phyloP scores from a whole-genome alignment of 148 eudicot genomes.

The Talinum fruticosum region DNA sequence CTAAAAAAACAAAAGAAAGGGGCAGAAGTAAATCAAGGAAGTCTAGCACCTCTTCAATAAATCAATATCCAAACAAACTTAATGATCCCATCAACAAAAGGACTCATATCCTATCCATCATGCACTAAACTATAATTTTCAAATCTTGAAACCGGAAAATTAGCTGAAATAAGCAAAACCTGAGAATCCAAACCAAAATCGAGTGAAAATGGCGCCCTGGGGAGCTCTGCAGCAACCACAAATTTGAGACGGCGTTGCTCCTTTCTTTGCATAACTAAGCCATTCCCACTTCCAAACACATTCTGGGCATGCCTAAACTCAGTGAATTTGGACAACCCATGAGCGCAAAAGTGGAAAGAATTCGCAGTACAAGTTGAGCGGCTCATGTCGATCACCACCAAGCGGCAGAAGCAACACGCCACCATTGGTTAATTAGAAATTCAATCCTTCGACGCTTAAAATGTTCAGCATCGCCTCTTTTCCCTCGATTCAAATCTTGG shows the following conservation, averaged over 20 bases:
- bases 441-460: constrained; percentile 10
- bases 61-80: constrained; percentile 2
- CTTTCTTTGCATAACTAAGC: constrained; percentile 32
- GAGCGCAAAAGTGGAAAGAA: constrained; percentile 26
- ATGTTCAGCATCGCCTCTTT: not conserved
- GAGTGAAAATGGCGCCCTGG: constrained; percentile 40
- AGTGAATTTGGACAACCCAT: constrained; percentile 25
- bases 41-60: not conserved
- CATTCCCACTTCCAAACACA: constrained; percentile 35
- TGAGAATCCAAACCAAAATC: constrained; percentile 66
- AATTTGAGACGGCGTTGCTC: constrained; percentile 38
- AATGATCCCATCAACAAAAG: not conserved
- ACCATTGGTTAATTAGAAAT: constrained; percentile 18
- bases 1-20: not conserved
- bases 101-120: not conserved
- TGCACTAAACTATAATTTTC: not conserved
- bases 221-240: constrained; percentile 54
- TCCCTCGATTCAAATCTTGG: not conserved
- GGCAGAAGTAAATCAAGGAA: not conserved
- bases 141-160: not conserved
- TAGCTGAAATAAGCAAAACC: constrained; percentile 31
- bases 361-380: constrained; percentile 16
- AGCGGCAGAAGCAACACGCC: constrained; percentile 29
- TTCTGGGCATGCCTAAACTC: constrained; percentile 29
- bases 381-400: constrained; percentile 39